Evolutionary conservation across 2,329 filamentous ascomycete species (phyloP).

Genomic region (Samsoniella hepiali): DNA sequence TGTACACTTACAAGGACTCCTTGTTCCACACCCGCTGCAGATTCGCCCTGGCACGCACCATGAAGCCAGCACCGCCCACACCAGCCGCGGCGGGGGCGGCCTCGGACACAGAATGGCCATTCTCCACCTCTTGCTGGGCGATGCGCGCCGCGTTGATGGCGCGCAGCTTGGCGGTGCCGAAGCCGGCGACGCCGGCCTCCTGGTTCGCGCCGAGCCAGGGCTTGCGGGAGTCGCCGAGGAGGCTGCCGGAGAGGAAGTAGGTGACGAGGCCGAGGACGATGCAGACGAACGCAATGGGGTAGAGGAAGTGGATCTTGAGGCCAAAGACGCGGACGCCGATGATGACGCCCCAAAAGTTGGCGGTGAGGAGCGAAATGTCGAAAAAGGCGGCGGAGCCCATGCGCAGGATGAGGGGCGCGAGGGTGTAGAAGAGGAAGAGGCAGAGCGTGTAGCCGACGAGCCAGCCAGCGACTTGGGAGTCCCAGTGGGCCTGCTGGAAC

Average conservation of each 20-base stretch:
- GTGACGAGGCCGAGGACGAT: slow-evolving; percentile 82
- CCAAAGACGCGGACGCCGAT: slow-evolving; percentile 87
- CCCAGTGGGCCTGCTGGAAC: slow-evolving; percentile 65
- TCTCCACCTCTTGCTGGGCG: slow-evolving; percentile 33
- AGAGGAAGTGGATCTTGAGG: slow-evolving; percentile 78
- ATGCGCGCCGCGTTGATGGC: slow-evolving; percentile 57
- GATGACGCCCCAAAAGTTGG: slow-evolving; percentile 95
- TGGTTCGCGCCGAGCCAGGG: slow-evolving; percentile 91
- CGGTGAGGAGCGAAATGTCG: slow-evolving; percentile 90
- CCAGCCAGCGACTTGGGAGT: slow-evolving; percentile 70
- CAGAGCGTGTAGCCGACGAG: slow-evolving; percentile 85
- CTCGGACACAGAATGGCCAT: slow-evolving; percentile 15
- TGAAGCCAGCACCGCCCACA: not conserved
- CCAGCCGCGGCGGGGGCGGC: not conserved
- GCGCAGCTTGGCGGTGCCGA: slow-evolving; percentile 82
- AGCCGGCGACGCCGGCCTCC: slow-evolving; percentile 71
- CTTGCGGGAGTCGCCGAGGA: slow-evolving; percentile 85
- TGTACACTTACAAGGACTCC: not conserved
- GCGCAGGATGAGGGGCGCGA: slow-evolving; percentile 83
- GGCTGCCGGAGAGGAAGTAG: slow-evolving; percentile 82
- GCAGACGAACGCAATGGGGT: slow-evolving; percentile 90
- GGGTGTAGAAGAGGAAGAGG: slow-evolving; percentile 79
- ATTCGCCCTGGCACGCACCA: not conserved
- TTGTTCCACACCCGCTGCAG: slow-evolving; percentile 9
- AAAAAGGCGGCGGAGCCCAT: slow-evolving; percentile 92